These are phyloP conservation scores for Globisporangium yorkense DNA, from an alignment of 352 stramenopile species.

Conservation along the genomic window DNA sequence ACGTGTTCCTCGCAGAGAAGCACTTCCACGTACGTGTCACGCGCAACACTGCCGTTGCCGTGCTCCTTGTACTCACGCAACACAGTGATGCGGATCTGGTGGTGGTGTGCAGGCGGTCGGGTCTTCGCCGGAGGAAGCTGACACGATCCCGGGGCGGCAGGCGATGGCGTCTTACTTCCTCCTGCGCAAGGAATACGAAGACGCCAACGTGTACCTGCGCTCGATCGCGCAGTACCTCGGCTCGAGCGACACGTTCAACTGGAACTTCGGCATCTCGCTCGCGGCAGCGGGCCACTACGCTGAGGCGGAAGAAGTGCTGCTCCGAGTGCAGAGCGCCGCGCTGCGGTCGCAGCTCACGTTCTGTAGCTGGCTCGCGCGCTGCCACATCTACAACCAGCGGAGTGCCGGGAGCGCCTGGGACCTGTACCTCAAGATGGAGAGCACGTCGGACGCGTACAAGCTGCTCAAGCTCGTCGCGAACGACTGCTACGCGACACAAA, in stretches of 20 bases:
- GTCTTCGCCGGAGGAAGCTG: constrained; percentile 30
- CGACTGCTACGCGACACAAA: constrained; percentile 53
- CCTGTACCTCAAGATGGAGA: constrained; percentile 56
- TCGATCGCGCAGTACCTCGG: constrained; percentile 55
- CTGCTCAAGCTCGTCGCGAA: constrained; percentile 65
- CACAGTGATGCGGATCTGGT: background rate
- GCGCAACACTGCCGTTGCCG: background rate
- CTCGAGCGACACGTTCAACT: constrained; percentile 65
- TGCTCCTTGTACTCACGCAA: background rate
- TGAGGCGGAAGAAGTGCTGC: constrained; percentile 51
- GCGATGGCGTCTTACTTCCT: constrained; percentile 69
- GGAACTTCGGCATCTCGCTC: constrained; percentile 68
- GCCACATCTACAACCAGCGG: constrained; percentile 34
- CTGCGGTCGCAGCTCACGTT: constrained; percentile 30
- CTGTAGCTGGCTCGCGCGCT: constrained; percentile 52
- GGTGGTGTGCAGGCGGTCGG: constrained; percentile 28
- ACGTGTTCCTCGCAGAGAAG: constrained; percentile 72
- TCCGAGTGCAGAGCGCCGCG: constrained; percentile 31
- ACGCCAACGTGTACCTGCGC: constrained; percentile 63
- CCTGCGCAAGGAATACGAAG: constrained; percentile 54
- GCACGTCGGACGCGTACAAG: constrained; percentile 33
- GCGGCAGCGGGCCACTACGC: constrained; percentile 35
- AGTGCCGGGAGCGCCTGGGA: constrained; percentile 44
- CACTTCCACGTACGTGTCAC: constrained; percentile 37
- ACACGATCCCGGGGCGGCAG: constrained; percentile 68